Evolutionary conservation across 345 rosid genomes (phyloP).

Genomic region (Toxicodendron radicans): DNA sequence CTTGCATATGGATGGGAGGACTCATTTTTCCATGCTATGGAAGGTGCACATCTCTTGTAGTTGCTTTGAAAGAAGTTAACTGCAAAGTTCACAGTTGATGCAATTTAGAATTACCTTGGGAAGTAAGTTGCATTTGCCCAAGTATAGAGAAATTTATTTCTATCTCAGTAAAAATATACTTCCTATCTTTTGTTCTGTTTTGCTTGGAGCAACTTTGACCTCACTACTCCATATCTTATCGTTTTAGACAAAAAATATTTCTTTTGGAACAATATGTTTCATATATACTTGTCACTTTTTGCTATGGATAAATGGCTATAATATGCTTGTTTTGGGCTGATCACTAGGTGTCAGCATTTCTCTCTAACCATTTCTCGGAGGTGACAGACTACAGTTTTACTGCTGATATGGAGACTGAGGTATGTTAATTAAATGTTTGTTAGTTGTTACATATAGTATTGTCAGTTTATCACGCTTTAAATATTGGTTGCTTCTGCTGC

Average conservation of each 20-base stretch:
- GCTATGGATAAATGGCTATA: not conserved
- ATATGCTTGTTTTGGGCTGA: slow-evolving; percentile 10
- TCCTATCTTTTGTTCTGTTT: not conserved
- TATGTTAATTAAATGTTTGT: slow-evolving; percentile 28
- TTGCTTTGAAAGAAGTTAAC: not conserved
- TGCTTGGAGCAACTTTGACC: not conserved
- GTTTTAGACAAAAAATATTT: not conserved
- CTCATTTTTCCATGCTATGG: too few species aligned
- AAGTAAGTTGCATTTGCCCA: not conserved
- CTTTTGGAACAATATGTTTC: not conserved
- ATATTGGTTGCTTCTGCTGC: slow-evolving; percentile 11
- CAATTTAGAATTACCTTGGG: not conserved
- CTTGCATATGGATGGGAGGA: too few species aligned
- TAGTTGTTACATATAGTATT: slow-evolving; percentile 3
- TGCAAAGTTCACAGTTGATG: not conserved
- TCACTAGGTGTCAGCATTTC: slow-evolving; percentile 90
- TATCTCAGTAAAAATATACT: not conserved
- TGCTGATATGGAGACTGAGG: slow-evolving; percentile 98
- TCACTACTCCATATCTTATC: not conserved
- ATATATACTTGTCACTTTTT: not conserved
- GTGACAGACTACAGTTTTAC: slow-evolving; percentile 95
- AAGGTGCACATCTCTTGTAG: too few species aligned
- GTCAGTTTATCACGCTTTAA: slow-evolving; percentile 2
- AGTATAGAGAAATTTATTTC: not conserved
- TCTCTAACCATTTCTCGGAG: slow-evolving; percentile 81